phyloP scores from a whole-genome alignment of 306 rosid genomes.

The Trifolium pratense region DNA sequence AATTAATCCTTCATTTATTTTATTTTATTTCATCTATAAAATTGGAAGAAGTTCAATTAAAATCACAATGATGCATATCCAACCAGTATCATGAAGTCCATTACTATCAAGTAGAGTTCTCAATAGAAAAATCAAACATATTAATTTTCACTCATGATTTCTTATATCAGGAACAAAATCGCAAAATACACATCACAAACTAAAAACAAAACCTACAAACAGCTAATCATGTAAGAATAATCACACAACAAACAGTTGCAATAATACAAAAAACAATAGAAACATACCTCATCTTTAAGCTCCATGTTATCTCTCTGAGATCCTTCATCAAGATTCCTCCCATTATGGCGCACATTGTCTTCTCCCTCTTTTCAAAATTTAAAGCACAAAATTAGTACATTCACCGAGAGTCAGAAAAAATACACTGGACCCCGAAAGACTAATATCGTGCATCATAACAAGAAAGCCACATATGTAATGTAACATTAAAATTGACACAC shows the following conservation, averaged over 20 bases:
- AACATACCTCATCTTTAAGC: slow-evolving; percentile 66
- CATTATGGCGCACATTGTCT: slow-evolving; percentile 44
- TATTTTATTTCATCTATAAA: too few relatives aligned
- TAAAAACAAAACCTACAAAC: background rate
- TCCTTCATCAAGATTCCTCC: slow-evolving; percentile 38
- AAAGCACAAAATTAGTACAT: slow-evolving; percentile 22
- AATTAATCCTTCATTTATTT: too few relatives aligned
- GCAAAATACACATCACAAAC: background rate
- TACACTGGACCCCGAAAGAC: too few relatives aligned
- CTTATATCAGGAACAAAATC: slow-evolving; percentile 9
- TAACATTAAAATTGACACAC: background rate
- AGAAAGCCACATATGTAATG: background rate
- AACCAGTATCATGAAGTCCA: background rate
- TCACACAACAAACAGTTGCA: slow-evolving; percentile 16
- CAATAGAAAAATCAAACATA: background rate
- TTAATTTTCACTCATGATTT: background rate
- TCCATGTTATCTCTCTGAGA: slow-evolving; percentile 51
- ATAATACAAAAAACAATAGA: background rate
- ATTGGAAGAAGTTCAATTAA: too few relatives aligned
- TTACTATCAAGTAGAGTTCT: background rate
- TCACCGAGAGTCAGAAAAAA: background rate
- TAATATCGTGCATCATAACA: too few relatives aligned
- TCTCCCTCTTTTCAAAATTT: slow-evolving; percentile 47
- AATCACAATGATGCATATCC: too few relatives aligned
- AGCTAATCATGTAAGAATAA: background rate